phyloP scores from a whole-genome alignment of 768 basidiomycete species.

The Mrakia gelida region DNA sequence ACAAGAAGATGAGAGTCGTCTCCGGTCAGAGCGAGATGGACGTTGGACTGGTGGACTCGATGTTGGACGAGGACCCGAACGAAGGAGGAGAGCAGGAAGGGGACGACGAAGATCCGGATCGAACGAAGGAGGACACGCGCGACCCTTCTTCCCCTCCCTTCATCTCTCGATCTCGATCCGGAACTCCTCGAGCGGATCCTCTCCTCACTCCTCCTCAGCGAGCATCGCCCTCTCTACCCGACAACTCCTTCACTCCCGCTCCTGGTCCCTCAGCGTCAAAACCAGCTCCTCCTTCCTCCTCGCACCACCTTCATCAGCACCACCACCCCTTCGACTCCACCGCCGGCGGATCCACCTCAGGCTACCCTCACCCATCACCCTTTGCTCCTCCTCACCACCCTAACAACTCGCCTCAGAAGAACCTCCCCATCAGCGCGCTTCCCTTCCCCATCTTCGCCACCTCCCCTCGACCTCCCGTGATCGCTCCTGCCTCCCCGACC shows the following conservation, averaged over 20 bases:
- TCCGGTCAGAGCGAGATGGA: constrained; percentile 14
- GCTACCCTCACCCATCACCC: not conserved
- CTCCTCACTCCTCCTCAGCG: constrained; percentile 1
- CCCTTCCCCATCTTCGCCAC: constrained; percentile 7
- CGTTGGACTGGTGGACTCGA: not conserved
- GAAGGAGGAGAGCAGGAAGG: not conserved
- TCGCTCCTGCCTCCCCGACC: not conserved
- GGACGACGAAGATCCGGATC: not conserved
- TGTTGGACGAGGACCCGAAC: not conserved
- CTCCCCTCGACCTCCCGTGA: constrained; percentile 4
- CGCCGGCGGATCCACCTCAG: not conserved
- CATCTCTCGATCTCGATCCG: constrained; percentile 6
- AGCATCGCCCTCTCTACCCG: not conserved
- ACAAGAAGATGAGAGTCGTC: not conserved
- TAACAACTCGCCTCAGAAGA: not conserved
- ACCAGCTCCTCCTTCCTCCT: not conserved
- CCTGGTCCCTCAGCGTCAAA: not conserved
- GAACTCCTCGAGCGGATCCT: constrained; percentile 1
- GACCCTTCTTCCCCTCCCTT: not conserved
- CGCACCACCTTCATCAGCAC: not conserved
- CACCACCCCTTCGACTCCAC: constrained; percentile 12
- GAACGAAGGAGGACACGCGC: not conserved
- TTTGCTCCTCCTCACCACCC: too few relatives aligned
- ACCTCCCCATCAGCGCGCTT: not conserved
- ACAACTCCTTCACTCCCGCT: constrained; percentile 5